Evolutionary conservation across 2,329 filamentous ascomycete genomes (phyloP), one percentile per base, ranked within the genome.

Genomic region (Sporothrix euskadiensis): DNA sequence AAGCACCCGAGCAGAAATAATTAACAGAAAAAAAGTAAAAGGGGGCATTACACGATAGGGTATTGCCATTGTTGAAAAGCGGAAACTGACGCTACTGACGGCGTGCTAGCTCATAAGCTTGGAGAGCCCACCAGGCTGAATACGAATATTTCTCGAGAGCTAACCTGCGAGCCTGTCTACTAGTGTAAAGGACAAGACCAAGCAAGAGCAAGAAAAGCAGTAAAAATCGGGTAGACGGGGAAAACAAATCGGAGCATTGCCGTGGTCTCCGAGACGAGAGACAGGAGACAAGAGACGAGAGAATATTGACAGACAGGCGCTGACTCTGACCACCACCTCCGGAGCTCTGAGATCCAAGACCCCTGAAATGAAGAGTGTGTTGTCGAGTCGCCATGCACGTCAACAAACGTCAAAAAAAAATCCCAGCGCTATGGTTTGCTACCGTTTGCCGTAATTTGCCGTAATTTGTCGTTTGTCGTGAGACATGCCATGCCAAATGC

Each of bases 61-160:
- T 35, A 6, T 44, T 44, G 12, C 59, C 32, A 16, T n/a, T n/a
- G n/a, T 44, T n/a, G 32, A 39, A 61, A n/a, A 39, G 39, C n/a
- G 61, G 39, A 44, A 65, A 65, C 32, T 26, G 35, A 26, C 61
- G 35, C 65, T 69, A 54, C 65, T 22, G 61, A 22, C 65, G 44
- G 8, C 44, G 44, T 54, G 39, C 47, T 47, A 69, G 65, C 47
- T 52, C 19, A 16, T 14, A 16, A 35, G 41, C 30, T 49, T 35
- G 65, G 61, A 54, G 26, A 69, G 44, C 44, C 63, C 44, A 52
- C 65, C 44, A 8, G 65, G 65, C 65, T 69, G 65, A 69, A 69
- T 69, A 69, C 65, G 65, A 69, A 39, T 44, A 69, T 14, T 52
- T 54, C n/a, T 49, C 4, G 65, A 54, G 47, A 47, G 39, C 61